These are phyloP conservation scores for Alternaria novae-zelandiae DNA, from an alignment of 2,329 filamentous ascomycete species.

Conservation along the genomic window DNA sequence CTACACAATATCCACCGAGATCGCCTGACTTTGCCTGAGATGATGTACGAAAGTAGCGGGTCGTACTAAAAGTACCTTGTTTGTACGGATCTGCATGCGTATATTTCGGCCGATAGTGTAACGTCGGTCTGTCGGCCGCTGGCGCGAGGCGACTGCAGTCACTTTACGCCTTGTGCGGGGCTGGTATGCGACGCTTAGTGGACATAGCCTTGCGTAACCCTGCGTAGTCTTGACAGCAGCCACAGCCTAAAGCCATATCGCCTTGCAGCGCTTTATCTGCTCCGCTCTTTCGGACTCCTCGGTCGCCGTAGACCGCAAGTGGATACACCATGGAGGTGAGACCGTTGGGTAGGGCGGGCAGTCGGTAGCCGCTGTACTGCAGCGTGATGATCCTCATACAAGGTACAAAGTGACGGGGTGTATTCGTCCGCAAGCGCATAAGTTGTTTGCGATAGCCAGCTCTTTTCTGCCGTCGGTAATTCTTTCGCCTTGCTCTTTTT, in stretches of 20 bases:
- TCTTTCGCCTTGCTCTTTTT: not conserved
- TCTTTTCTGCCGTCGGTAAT: not conserved
- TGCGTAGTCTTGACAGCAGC: not conserved
- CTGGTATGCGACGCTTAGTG: not conserved
- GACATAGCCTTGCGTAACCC: not conserved
- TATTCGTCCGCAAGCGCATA: not conserved
- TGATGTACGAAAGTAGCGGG: not conserved
- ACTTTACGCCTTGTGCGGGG: not conserved
- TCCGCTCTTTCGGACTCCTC: not conserved
- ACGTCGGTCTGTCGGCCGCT: constrained; percentile 4
- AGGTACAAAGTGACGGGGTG: not conserved
- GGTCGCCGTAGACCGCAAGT: not conserved
- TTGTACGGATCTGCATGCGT: not conserved
- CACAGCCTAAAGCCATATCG: not conserved
- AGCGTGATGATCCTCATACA: not conserved
- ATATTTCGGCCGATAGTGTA: not conserved
- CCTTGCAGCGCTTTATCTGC: not conserved
- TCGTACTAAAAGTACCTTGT: not conserved
- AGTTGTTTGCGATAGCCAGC: not conserved
- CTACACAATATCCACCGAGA: not conserved
- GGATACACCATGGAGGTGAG: not conserved
- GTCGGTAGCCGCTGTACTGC: not conserved
- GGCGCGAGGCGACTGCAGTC: not conserved
- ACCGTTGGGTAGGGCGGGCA: not conserved
- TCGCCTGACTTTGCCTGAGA: not conserved